Percentiles rank a stretch among this genome's conserved stretches.
Evolutionary conservation across 108 stramenopile genomes (phyloP).

Genomic region (Parmales sp.): DNA sequence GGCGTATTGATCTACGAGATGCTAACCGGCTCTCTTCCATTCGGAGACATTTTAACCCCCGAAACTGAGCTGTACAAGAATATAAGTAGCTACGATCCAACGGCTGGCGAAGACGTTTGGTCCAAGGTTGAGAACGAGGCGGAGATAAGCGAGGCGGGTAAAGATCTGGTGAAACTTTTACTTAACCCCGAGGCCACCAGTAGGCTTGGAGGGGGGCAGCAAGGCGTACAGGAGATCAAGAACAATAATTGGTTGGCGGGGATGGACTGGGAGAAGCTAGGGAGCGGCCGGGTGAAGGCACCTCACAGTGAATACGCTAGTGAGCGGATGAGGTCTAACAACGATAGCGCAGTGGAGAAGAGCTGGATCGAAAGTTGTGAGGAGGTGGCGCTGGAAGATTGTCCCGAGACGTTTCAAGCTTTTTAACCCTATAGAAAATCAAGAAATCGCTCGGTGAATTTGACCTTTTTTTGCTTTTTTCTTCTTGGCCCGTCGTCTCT

Average conservation of each 20-base stretch:
- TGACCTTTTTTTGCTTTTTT: too few species aligned
- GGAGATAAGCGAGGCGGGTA: not conserved
- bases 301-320: not conserved
- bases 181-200: not conserved
- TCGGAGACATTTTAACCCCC: constrained; percentile 11
- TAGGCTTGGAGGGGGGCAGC: not conserved
- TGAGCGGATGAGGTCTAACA: not conserved
- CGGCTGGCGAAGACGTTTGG: not conserved
- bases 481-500: too few species aligned
- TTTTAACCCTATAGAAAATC: too few species aligned
- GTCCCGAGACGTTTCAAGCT: not conserved
- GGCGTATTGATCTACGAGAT: constrained; percentile 22
- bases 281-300: not conserved
- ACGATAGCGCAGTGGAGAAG: not conserved
- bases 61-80: constrained; percentile 17
- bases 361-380: not conserved
- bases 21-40: constrained; percentile 11
- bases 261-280: not conserved
- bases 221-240: not conserved
- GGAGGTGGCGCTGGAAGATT: not conserved
- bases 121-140: not conserved
- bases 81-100: not conserved
- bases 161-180: not conserved
- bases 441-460: too few species aligned
- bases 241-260: not conserved